A percentile compares a stretch with the other conserved stretches of the same genome.
These are phyloP conservation scores for Talaromyces sp. DNA, from an alignment of 2,329 filamentous ascomycete species.

Conservation along the genomic window DNA sequence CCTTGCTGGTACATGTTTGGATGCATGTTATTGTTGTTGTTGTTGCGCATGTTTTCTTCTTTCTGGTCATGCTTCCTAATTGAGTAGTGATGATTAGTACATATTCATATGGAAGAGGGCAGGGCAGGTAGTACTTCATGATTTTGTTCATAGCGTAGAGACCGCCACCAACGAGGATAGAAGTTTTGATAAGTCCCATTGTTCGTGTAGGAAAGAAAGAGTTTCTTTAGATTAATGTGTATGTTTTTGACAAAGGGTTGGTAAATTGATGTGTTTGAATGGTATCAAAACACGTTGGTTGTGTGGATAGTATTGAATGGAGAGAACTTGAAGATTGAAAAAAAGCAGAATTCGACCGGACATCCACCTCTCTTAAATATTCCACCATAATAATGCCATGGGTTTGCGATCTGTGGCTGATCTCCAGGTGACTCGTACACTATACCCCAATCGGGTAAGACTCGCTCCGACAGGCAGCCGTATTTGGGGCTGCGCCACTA, in stretches of 20 bases:
- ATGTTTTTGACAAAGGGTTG: too few species aligned
- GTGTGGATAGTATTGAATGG: background rate
- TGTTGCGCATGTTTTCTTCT: background rate
- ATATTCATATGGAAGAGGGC: background rate
- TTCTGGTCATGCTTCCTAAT: background rate
- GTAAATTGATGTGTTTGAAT: background rate
- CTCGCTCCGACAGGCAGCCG: background rate
- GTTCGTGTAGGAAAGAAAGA: background rate
- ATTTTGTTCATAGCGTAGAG: background rate
- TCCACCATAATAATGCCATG: background rate
- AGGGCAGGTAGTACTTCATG: background rate
- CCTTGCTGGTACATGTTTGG: background rate
- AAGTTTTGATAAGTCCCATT: slow-evolving; percentile 8
- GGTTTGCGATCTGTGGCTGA: background rate
- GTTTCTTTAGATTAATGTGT: too few species aligned
- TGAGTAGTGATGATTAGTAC: background rate
- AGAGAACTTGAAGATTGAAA: background rate
- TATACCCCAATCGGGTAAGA: background rate
- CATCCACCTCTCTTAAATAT: background rate
- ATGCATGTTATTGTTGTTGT: background rate
- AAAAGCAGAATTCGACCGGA: background rate
- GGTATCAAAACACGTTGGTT: background rate
- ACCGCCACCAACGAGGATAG: background rate
- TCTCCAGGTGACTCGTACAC: slow-evolving; percentile 4
- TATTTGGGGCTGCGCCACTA: background rate